phyloP scores from a whole-genome alignment of 768 basidiomycete species.

The Cystobasidium onofrii region DNA sequence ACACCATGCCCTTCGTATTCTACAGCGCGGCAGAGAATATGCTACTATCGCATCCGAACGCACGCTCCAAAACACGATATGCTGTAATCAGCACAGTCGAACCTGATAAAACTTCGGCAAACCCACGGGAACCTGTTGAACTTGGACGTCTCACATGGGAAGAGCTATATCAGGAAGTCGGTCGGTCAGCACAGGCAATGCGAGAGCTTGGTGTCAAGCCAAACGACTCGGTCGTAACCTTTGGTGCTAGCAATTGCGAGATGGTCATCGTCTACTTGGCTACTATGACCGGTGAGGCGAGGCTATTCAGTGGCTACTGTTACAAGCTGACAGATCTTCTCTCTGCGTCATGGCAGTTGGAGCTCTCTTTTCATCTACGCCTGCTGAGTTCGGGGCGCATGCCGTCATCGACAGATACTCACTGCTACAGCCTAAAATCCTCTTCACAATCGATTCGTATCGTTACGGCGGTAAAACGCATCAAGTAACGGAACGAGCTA shows the following conservation, averaged over 20 bases:
- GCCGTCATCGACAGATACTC: constrained; percentile 23
- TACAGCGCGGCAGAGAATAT: constrained; percentile 9
- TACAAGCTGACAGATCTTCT: too few species aligned
- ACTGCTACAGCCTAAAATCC: constrained; percentile 9
- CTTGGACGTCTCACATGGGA: constrained; percentile 5
- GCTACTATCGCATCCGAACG: not conserved
- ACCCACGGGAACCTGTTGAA: constrained; percentile 3
- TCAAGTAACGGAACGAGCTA: constrained; percentile 3
- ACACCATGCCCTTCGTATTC: not conserved
- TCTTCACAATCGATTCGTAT: constrained; percentile 17
- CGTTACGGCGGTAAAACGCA: constrained; percentile 17
- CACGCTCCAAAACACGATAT: not conserved
- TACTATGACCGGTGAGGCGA: not conserved
- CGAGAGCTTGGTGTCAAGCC: constrained; percentile 9
- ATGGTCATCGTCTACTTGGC: constrained; percentile 19
- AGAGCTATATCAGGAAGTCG: constrained; percentile 20
- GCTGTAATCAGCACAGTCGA: constrained; percentile 15
- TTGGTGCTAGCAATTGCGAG: constrained; percentile 14
- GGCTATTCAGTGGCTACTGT: too few species aligned
- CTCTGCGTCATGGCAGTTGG: not conserved
- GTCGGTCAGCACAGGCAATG: not conserved
- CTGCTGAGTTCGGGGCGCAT: constrained; percentile 15
- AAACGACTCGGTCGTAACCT: constrained; percentile 12
- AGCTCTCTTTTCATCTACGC: constrained; percentile 9
- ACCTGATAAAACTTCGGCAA: not conserved